A percentile compares a stretch with the other conserved stretches of the same genome.
phyloP scores from a whole-genome alignment of 768 basidiomycete genomes.

The Lactarius hengduanensis region DNA sequence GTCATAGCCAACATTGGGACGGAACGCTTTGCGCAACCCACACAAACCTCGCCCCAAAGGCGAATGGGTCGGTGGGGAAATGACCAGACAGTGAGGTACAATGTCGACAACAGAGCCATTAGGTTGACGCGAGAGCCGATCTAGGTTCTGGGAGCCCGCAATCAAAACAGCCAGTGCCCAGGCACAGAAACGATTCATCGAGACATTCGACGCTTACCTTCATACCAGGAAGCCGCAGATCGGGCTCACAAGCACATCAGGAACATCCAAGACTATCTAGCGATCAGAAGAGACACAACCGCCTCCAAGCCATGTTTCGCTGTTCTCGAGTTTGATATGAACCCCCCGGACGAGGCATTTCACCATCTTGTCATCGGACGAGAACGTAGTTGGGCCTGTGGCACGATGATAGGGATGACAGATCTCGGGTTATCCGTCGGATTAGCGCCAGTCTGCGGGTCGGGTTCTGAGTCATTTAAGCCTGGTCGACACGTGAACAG shows the following conservation, averaged over 20 bases:
- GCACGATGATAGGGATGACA: too few relatives aligned
- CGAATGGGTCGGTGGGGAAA: constrained; percentile 30
- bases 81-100: constrained; percentile 29
- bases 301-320: constrained; percentile 26
- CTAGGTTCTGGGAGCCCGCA: constrained; percentile 30
- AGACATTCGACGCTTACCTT: constrained; percentile 25
- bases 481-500: too few relatives aligned
- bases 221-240: constrained; percentile 26
- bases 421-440: too few relatives aligned
- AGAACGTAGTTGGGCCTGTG: too few relatives aligned
- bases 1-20: constrained; percentile 29
- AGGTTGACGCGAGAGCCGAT: constrained; percentile 2
- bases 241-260: constrained; percentile 22
- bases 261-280: constrained; percentile 24
- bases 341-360: constrained; percentile 25
- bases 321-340: constrained; percentile 20
- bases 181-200: constrained; percentile 27
- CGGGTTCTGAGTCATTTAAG: too few relatives aligned
- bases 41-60: constrained; percentile 28
- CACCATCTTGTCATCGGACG: constrained; percentile 11
- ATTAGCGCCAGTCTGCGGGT: too few relatives aligned
- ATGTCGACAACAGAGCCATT: neutral
- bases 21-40: constrained; percentile 32
- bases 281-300: constrained; percentile 25
- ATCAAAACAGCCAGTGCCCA: constrained; percentile 25